Percentiles rank a stretch among this genome's conserved stretches.
Evolutionary conservation across 805 yeast genomes (phyloP).

Genomic region (Yarrowia sp.): DNA sequence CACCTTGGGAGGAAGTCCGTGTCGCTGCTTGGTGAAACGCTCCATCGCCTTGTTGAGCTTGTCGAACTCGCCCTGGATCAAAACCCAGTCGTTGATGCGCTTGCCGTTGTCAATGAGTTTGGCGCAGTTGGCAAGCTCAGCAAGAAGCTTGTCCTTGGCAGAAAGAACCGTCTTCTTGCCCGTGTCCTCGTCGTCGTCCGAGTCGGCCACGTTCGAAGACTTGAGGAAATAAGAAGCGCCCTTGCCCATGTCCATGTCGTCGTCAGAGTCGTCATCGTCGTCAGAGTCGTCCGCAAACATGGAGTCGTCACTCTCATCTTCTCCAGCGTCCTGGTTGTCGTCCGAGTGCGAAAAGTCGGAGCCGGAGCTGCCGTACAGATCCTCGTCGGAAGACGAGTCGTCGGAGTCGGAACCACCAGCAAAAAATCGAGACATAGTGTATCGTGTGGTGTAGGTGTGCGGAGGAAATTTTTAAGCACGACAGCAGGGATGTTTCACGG

Average conservation of each 20-base stretch:
- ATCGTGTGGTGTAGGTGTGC: neutral
- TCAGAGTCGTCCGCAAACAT: constrained; percentile 43
- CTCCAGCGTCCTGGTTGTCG: constrained; percentile 34
- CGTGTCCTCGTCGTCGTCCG: constrained; percentile 61
- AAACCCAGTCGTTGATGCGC: constrained; percentile 74
- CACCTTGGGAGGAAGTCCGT: constrained; percentile 65
- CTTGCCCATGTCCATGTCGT: constrained; percentile 40
- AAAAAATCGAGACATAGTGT: constrained; percentile 85
- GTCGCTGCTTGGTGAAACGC: constrained; percentile 69
- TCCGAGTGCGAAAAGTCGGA: constrained; percentile 35
- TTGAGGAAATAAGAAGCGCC: constrained; percentile 40
- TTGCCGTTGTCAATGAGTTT: constrained; percentile 67
- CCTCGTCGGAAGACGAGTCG: constrained; percentile 61
- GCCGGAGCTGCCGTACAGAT: constrained; percentile 46
- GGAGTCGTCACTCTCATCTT: constrained; percentile 45
- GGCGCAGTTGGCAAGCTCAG: constrained; percentile 70
- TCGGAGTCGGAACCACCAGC: constrained; percentile 53
- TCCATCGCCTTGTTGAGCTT: constrained; percentile 63
- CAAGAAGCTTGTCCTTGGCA: constrained; percentile 88
- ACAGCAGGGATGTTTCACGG: neutral
- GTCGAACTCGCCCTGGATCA: constrained; percentile 72
- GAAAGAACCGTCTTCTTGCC: constrained; percentile 85
- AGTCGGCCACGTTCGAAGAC: constrained; percentile 43
- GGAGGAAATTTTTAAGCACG: constrained; percentile 11
- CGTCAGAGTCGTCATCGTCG: constrained; percentile 38